A percentile compares a stretch with the other conserved stretches of the same genome.
These are phyloP conservation scores for Xylaria digitata DNA, from an alignment of 2,329 filamentous ascomycete species.

Conservation along the genomic window DNA sequence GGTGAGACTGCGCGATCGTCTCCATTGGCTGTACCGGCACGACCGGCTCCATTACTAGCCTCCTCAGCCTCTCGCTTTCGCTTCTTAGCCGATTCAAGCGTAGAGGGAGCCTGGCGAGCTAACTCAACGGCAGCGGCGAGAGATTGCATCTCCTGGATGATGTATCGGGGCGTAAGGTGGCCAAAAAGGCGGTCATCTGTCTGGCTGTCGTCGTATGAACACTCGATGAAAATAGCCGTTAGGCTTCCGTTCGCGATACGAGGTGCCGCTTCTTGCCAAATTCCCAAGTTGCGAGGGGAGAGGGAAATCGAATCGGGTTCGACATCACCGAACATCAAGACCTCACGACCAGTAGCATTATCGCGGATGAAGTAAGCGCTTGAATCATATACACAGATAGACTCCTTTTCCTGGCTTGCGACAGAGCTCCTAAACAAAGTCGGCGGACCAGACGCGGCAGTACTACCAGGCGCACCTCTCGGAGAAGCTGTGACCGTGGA, in stretches of 20 bases:
- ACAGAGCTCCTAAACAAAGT: constrained; percentile 48
- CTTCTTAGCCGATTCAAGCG: constrained; percentile 67
- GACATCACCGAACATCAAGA: constrained; percentile 95
- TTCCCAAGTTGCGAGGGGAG: constrained; percentile 79
- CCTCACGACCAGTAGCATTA: constrained; percentile 74
- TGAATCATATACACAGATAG: constrained; percentile 81
- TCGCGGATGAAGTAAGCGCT: constrained; percentile 95
- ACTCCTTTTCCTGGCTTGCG: constrained; percentile 55
- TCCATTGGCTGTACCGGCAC: constrained; percentile 30
- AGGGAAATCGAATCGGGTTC: constrained; percentile 90
- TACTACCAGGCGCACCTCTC: constrained; percentile 42
- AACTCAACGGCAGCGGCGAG: constrained; percentile 78
- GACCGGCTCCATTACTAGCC: constrained; percentile 34
- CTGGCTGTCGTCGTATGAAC: constrained; percentile 87
- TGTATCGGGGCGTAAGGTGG: constrained; percentile 84
- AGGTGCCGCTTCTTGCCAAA: constrained; percentile 90
- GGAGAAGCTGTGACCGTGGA: constrained; percentile 43
- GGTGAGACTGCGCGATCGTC: constrained; percentile 65
- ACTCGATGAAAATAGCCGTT: constrained; percentile 91
- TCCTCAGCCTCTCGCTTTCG: constrained; percentile 68
- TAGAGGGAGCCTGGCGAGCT: constrained; percentile 56
- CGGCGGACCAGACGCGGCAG: constrained; percentile 43
- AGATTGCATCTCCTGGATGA: constrained; percentile 80
- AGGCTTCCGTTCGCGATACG: constrained; percentile 81
- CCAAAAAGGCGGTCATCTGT: constrained; percentile 84